These are phyloP conservation scores for Tarenaya hassleriana DNA, from an alignment of 345 rosid genomes.

Conservation along the genomic window DNA sequence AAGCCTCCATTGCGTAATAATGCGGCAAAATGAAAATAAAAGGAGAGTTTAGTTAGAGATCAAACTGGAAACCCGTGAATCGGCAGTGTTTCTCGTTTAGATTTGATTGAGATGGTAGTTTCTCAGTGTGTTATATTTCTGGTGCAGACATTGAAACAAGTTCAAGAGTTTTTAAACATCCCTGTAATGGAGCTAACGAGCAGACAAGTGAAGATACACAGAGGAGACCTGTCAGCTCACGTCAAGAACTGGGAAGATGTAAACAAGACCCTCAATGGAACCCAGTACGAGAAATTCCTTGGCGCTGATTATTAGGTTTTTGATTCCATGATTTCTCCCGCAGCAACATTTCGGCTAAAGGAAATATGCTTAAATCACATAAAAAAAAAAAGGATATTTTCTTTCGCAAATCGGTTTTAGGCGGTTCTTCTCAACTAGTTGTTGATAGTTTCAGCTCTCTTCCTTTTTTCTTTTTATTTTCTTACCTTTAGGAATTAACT, in stretches of 20 bases:
- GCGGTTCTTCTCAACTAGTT: slow-evolving; percentile 18
- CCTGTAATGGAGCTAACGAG: slow-evolving; percentile 57
- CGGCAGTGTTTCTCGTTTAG: neutral
- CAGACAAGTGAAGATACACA: slow-evolving; percentile 88
- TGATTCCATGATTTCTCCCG: too few species aligned
- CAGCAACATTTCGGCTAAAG: too few species aligned
- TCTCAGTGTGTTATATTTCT: slow-evolving; percentile 6
- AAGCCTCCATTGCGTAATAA: too few species aligned
- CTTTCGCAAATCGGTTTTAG: slow-evolving; percentile 14
- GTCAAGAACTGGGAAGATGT: slow-evolving; percentile 84
- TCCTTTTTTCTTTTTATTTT: neutral
- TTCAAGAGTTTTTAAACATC: slow-evolving; percentile 64
- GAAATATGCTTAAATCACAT: neutral
- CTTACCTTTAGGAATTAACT: neutral
- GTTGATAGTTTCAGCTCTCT: slow-evolving; percentile 12
- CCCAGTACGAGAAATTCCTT: slow-evolving; percentile 53
- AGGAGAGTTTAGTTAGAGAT: too few species aligned
- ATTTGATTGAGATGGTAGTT: neutral
- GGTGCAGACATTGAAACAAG: slow-evolving; percentile 67
- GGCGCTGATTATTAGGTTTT: slow-evolving; percentile 44
- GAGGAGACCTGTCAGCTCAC: slow-evolving; percentile 60
- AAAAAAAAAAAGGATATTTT: neutral
- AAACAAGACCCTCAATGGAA: slow-evolving; percentile 56
- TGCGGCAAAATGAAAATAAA: too few species aligned
- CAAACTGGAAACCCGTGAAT: too few species aligned